Evolutionary conservation across 768 basidiomycete genomes (phyloP), one percentile per base, ranked within the genome.

Genomic region (Macrolepiota dolichaula): DNA sequence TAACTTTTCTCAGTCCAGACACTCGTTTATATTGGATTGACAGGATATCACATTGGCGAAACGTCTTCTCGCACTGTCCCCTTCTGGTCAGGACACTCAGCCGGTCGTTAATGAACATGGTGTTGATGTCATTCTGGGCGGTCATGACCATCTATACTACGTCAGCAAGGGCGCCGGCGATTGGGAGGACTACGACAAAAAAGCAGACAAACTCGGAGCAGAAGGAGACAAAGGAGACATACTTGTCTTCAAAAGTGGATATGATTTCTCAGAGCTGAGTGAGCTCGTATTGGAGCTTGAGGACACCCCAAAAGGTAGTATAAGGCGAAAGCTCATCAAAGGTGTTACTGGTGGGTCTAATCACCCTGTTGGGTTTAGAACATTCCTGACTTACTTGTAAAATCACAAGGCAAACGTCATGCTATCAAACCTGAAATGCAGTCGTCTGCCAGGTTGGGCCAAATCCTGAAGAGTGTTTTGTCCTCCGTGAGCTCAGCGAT

Each of bases 121-220:
- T 5, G 88, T 88, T 1, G 94, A 96, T 68, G 73, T 95, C 25
- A 72, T 96, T 42, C 81, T 96, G 2, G 94, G 94, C 3, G 94
- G 94, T 1, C 94, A 96, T 67, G 94, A 96, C 69, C 94, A 96
- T 64, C 75, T 89, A 2, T 93, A 92, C 73, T 93, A 83, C 69
- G 80, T 84, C 44, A 84, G 87, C 37, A 84, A 80, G 65, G 92
- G 89, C 10, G 81, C 85, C 15, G 79, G 76, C 42, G 70, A 75
- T 4, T 93, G 91, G 91, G 83, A 89, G 27, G 81, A 79, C 56
- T 88, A 85, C 62, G 83, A 92, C 63, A 68, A 78, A 19, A 73
- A 71, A 2, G 65, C 79, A 47, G 70, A 76, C 3, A 79, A 82
- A 29, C 79, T 88, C 15, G 93, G 90, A 29, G 85, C 85, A 5